Evolutionary conservation across 2,329 filamentous ascomycete genomes (phyloP), one percentile per base, ranked within the genome.

Genomic region (Fusarium sp.): DNA sequence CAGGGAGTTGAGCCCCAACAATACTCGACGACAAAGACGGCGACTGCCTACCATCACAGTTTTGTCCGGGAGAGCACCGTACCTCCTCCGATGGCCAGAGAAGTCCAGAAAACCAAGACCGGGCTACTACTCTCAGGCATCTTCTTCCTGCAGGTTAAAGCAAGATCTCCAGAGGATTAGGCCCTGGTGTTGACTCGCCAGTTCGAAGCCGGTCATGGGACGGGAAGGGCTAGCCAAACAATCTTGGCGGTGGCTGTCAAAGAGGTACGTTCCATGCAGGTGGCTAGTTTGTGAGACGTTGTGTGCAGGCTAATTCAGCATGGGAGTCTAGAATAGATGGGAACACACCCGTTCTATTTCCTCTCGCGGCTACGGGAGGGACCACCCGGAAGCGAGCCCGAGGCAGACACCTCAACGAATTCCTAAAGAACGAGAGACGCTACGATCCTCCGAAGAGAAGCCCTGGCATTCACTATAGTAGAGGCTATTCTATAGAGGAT

Each of bases 91-190:
- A 5, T 11, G 6, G 18, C 6, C 11, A 20, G 0, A 2, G 18
- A 31, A 5, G 10, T 1, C 10, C 10, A 14, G 10, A 2, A n/a
- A 7, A 1, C 27, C 3, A 5, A 2, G 27, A 3, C 27, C 1
- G 3, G 27, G 18, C 0, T 13, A 2, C 6, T 14, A 20, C n/a
- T 13, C 3, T 20, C 16, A 29, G 7, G 1, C 16, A 3, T 2
- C 4, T 29, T 52, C 14, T 5, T 13, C 5, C 20, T 45, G 8
- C 11, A 13, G 22, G 3, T 11, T 50, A 24, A 5, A 50, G 18
- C 16, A 18, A 29, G 22, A 18, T 2, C 16, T 18, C 14, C 2
- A 47, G 42, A 27, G 7, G 16, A 9, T 50, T 24, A 7, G 14
- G 14, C 22, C 13, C 9, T 29, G 10, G 14, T 10, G 24, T 16